Base-by-base conservation (phyloP, 768 basidiomycete species). In the Saitozyma podzolica region DNA sequence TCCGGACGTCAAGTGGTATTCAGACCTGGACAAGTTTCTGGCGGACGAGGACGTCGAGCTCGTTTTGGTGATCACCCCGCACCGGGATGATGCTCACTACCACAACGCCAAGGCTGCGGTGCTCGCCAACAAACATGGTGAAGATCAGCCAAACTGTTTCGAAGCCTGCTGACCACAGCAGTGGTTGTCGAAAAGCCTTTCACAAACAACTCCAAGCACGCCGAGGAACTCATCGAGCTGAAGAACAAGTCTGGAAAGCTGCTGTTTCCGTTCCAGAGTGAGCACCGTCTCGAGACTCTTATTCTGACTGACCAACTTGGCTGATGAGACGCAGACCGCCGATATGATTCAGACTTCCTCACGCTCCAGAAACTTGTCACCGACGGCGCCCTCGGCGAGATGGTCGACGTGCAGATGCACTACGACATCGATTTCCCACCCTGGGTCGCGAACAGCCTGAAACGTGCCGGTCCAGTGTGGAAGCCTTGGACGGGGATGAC, bases 161-260 rank as follows among this genome's bases (percentile, higher is more conserved):
- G 10, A 5, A 14, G 17, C 2, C 13, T 29, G 19, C 19, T 29
- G 43, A 42, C 16, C 8, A 8, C 47, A n/a, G 8, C 42, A 69
- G 69, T 71, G 48, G 59, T 71, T n/a, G 17, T 68, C 40, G 69
- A 71, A 59, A 71, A 71, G 51, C 56, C 62, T 6, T 42, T 63
- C 40, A 57, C 61, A 8, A 29, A 40, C 16, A 54, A 61, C 13
- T 59, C 45, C 43, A 56, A 16, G 29, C 60, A 71, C 40, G 64
- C 63, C 5, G 29, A 50, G 8, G 45, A 56, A 13, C 56, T 71
- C 6, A 57, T 65, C 52, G 59, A 63, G 13, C 16, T 68, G 16
- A 57, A 59, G 39, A 61, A 64, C 37, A 51, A 61, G 37, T 58
- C 59, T 8, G 62, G 65, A 20, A 54, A 63, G 48, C 43, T 67